Conservation (phyloP, 129 eudicot species). For the Saussurea involucrata region DNA sequence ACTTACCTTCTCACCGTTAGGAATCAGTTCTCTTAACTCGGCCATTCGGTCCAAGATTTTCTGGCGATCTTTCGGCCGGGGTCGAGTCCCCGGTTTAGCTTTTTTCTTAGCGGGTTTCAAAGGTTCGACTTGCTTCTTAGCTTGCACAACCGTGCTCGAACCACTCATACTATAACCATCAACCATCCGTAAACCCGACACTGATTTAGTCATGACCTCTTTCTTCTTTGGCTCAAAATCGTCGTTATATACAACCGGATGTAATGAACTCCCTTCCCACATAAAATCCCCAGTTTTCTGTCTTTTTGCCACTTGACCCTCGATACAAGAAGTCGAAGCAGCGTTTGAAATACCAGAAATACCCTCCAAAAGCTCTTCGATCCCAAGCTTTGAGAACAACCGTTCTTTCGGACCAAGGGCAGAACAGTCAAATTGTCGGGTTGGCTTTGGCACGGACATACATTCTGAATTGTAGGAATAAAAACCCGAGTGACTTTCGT, state of each 20-base stretch:
- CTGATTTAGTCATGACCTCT: slow-evolving; percentile 30
- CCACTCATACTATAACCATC: slow-evolving; percentile 42
- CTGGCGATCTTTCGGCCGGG: slow-evolving; percentile 92
- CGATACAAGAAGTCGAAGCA: slow-evolving; percentile 33
- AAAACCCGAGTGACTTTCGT: slow-evolving; percentile 25
- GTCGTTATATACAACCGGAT: slow-evolving; percentile 2
- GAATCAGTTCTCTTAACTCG: slow-evolving; percentile 85
- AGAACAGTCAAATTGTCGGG: slow-evolving; percentile 21
- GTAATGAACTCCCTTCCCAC: slow-evolving; percentile 24
- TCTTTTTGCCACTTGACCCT: slow-evolving; percentile 55
- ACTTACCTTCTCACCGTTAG: slow-evolving; percentile 84
- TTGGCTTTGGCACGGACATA: slow-evolving; percentile 7
- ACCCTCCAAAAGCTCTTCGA: slow-evolving; percentile 58
- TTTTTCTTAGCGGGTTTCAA: slow-evolving; percentile 59
- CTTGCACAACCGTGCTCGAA: slow-evolving; percentile 39
- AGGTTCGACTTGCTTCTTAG: slow-evolving; percentile 37
- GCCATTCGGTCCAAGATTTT: slow-evolving; percentile 79
- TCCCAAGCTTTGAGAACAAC: slow-evolving; percentile 79
- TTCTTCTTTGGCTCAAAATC: slow-evolving; percentile 12
- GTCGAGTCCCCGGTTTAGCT: slow-evolving; percentile 77
- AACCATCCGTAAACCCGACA: slow-evolving; percentile 35
- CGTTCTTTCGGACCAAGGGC: slow-evolving; percentile 31
- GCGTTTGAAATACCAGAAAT: slow-evolving; percentile 38
- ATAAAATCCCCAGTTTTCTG: slow-evolving; percentile 41
- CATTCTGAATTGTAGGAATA: slow-evolving; percentile 24